Evolutionary conservation across 805 yeast species (phyloP).

Genomic region (Candida verbasci): DNA sequence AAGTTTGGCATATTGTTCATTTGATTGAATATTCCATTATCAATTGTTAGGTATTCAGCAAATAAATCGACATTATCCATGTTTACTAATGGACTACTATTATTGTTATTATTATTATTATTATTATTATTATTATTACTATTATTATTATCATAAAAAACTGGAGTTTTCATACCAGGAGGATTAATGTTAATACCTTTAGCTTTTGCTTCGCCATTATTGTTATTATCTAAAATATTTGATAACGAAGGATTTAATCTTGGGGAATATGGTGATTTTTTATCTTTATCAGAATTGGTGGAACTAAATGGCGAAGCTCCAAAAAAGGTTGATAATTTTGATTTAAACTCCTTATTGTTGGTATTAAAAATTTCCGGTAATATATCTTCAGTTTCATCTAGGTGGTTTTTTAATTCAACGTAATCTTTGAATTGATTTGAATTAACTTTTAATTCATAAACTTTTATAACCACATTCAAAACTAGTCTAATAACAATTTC

Average conservation of each 20-base stretch:
- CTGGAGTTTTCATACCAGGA: neutral
- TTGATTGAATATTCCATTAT: slow-evolving; percentile 21
- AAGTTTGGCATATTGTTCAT: slow-evolving; percentile 31
- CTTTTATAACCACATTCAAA: slow-evolving; percentile 16
- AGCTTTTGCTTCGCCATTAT: neutral
- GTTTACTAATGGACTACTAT: slow-evolving; percentile 1
- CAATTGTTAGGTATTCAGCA: slow-evolving; percentile 18
- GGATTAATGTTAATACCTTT: neutral
- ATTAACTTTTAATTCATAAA: slow-evolving; percentile 14
- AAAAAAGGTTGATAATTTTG: slow-evolving; percentile 7
- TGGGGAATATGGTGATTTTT: slow-evolving; percentile 11
- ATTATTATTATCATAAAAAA: neutral
- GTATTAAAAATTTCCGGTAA: slow-evolving; percentile 15
- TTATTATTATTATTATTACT: neutral
- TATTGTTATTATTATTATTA: no score
- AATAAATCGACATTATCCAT: slow-evolving; percentile 7
- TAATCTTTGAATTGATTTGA: slow-evolving; percentile 11
- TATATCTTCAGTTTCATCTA: slow-evolving; percentile 13
- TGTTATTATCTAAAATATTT: slow-evolving; percentile 16
- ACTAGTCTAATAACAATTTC: slow-evolving; percentile 15
- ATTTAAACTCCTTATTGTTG: slow-evolving; percentile 6
- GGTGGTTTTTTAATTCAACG: slow-evolving; percentile 14
- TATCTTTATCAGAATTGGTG: neutral
- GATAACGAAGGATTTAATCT: slow-evolving; percentile 21
- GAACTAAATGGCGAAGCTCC: slow-evolving; percentile 11